phyloP scores from a whole-genome alignment of 768 basidiomycete genomes.

The Boletus subparvulus region DNA sequence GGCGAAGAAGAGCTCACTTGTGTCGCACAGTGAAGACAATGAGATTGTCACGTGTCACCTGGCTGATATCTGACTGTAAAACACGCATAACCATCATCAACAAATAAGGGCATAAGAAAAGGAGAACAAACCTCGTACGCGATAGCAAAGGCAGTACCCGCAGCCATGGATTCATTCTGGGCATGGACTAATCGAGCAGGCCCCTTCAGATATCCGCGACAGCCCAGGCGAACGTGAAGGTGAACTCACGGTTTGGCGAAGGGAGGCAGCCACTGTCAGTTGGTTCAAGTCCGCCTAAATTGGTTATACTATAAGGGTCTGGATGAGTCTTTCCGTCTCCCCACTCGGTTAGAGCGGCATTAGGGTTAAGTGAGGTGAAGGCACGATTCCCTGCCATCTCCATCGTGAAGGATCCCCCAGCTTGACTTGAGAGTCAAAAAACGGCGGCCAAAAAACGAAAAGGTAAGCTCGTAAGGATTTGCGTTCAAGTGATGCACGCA shows the following conservation, averaged over 20 bases:
- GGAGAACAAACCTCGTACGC: slow-evolving; percentile 13
- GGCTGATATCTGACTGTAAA: neutral
- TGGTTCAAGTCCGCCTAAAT: no score
- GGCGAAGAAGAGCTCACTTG: slow-evolving; percentile 2
- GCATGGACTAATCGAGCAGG: slow-evolving; percentile 11
- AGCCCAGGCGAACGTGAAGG: neutral
- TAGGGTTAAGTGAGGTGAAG: neutral
- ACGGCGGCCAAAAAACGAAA: neutral
- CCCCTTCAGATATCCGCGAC: neutral
- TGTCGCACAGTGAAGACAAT: neutral
- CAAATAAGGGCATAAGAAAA: neutral
- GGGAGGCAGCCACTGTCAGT: neutral
- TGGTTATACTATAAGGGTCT: neutral
- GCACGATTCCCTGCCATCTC: slow-evolving; percentile 10
- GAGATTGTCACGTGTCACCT: neutral
- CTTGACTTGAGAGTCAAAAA: neutral
- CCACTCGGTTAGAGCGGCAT: neutral
- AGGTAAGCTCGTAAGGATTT: neutral
- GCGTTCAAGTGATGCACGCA: neutral
- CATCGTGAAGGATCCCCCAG: neutral
- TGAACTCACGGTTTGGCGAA: slow-evolving; percentile 14
- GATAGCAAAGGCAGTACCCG: slow-evolving; percentile 10
- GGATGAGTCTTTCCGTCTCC: slow-evolving; percentile 4
- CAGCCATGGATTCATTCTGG: slow-evolving; percentile 5
- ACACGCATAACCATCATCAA: neutral